Evolutionary conservation across 768 basidiomycete species (phyloP).

Genomic region (Xerocomus brunneocitrinus): DNA sequence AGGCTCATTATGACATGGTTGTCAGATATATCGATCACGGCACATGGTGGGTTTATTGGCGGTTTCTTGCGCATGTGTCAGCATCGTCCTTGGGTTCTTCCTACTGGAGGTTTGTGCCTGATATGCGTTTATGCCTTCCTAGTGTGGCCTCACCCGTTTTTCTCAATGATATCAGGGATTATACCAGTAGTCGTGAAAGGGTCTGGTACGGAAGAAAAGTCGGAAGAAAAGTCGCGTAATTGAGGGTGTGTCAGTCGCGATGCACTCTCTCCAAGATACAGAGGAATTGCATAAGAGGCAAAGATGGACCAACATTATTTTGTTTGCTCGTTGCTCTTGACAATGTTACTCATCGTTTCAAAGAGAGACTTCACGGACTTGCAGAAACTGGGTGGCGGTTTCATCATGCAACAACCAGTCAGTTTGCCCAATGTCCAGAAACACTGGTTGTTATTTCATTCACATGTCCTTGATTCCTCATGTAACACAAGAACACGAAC

Average conservation of each 20-base stretch:
- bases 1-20: not conserved
- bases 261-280: not conserved
- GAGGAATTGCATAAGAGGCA: no score
- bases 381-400: no score
- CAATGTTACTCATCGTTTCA: no score
- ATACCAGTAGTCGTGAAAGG: slow-evolving; percentile 26
- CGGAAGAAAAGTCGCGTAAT: not conserved
- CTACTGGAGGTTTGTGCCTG: slow-evolving; percentile 59
- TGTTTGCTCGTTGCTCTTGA: no score
- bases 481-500: no score
- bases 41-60: slow-evolving; percentile 60
- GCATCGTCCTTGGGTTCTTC: slow-evolving; percentile 41
- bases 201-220: not conserved
- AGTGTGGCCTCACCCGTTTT: not conserved
- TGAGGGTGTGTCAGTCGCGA: not conserved
- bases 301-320: no score
- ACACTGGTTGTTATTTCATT: no score
- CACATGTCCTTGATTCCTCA: no score
- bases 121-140: no score
- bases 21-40: slow-evolving; percentile 60
- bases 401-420: no score
- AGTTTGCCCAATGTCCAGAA: no score
- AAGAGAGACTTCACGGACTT: no score
- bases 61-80: slow-evolving; percentile 48
- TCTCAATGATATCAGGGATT: slow-evolving; percentile 14